phyloP scores from a whole-genome alignment of 371 early-diverging fungal species.

The Quaeritorhiza haematococci region DNA sequence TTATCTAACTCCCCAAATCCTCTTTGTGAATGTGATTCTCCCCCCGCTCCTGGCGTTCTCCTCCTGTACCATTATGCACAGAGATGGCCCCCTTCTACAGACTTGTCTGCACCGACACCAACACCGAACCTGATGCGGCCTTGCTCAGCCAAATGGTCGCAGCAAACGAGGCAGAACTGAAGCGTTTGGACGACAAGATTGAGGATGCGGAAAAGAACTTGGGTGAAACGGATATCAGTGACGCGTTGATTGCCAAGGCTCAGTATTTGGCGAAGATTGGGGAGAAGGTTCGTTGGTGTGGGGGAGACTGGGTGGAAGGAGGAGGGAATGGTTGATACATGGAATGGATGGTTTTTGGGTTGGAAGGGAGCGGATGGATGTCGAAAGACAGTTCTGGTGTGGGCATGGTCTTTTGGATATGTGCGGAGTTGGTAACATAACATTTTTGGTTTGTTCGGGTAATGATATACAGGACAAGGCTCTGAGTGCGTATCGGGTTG shows the following conservation, averaged over 20 bases:
- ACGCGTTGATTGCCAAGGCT: conserved; percentile 87
- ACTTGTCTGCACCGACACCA: conserved; percentile 58
- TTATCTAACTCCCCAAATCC: background rate
- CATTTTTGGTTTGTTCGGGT: no score
- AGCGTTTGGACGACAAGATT: conserved; percentile 73
- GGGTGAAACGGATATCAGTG: conserved; percentile 92
- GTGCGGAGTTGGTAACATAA: background rate
- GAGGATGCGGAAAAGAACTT: conserved; percentile 85
- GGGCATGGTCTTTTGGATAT: background rate
- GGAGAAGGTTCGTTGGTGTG: conserved; percentile 66
- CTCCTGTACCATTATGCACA: conserved; percentile 16
- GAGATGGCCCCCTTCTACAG: conserved; percentile 86
- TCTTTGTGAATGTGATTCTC: background rate
- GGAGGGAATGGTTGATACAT: no score
- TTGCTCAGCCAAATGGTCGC: conserved; percentile 38
- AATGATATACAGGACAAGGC: conserved; percentile 72
- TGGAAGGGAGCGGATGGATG: no score
- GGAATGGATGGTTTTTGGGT: no score
- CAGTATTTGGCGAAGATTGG: conserved; percentile 89
- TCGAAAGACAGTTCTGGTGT: background rate
- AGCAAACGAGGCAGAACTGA: conserved; percentile 70
- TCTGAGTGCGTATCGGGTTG: conserved; percentile 70
- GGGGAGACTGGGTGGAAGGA: background rate
- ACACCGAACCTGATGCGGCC: conserved; percentile 32
- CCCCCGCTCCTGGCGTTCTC: background rate